Conservation (phyloP, 2,329 filamentous ascomycete genomes). For the Fusarium sulawesiense region DNA sequence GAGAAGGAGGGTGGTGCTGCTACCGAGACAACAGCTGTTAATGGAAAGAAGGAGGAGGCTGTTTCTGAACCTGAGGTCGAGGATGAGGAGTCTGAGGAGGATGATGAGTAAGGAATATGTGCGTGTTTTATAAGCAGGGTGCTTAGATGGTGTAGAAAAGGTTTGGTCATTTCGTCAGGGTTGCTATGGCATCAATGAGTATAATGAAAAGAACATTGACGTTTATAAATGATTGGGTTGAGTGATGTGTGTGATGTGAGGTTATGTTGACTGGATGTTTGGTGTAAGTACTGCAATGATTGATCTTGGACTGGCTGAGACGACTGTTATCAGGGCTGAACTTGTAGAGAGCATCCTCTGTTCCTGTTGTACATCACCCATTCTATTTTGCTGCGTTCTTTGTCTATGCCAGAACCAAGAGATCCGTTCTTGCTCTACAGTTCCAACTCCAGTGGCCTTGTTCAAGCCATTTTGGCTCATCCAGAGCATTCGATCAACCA, state of each 20-base stretch:
- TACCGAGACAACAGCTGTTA: conserved; percentile 25
- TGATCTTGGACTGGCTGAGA: no score
- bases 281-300: no score
- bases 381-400: no score
- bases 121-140: conserved; percentile 33
- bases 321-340: no score
- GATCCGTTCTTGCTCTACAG: no score
- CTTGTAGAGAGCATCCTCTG: no score
- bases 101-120: conserved; percentile 40
- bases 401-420: no score
- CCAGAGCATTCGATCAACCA: no score
- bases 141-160: conserved; percentile 49
- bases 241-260: neutral
- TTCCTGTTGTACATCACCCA: no score
- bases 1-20: conserved; percentile 75
- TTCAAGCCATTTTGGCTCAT: no score
- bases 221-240: neutral
- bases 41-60: conserved; percentile 41
- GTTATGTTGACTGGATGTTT: neutral
- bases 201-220: conserved; percentile 46
- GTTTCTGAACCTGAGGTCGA: conserved; percentile 37
- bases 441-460: no score
- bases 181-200: conserved; percentile 48
- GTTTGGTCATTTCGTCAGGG: conserved; percentile 46
- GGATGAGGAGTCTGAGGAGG: conserved; percentile 43